Base-by-base conservation (phyloP, 2,329 filamentous ascomycete genomes). In the Scedosporium minutisporum region DNA sequence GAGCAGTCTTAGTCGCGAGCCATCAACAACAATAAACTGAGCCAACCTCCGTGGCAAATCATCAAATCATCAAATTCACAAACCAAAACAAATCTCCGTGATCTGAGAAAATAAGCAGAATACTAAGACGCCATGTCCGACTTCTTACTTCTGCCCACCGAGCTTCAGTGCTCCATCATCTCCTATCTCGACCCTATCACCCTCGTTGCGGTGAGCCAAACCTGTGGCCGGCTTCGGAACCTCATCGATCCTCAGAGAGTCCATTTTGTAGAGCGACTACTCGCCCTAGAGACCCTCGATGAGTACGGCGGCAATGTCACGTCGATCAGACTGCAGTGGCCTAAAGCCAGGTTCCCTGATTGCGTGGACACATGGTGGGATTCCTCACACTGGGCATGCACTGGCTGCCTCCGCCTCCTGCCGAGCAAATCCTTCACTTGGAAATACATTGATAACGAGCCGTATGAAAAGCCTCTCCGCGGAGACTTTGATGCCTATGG, bases 151-250 rank as follows among this genome's bases (percentile, higher is more conserved):
- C 48, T 62, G 25, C 60, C 60, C 14, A 57, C 48, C 3, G 60
- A 62, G 38, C 10, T 62, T 2, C 48, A 57, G 9, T 62, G 29
- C 48, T 12, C 27, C 18, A 44, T 57, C 27, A 12, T 57, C 27
- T 41, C 46, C 48, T 18, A 9, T 21, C 48, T 62, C 9, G 60
- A 62, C 21, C 48, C 60, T 2, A 27, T 62, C 18, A 27, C 21
- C 58, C 60, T 53, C 21, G 59, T 61, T 27, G 60, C 65, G 2
- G 57, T 63, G 57, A 65, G 65, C 61, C 58, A 60, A 46, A 57
- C 62, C 48, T 63, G 61, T 61, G 33, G 48, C 33, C 63, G 61
- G 53, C 58, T 58, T 59, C 64, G 64, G 33, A 25, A 27, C 2
- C 41, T 58, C 18, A 46, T 60, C 23, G 16, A n/a, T 7, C 21